Evolutionary conservation across 495 filamentous ascomycete species (phyloP).

Genomic region (Aspergillus nanangensis): DNA sequence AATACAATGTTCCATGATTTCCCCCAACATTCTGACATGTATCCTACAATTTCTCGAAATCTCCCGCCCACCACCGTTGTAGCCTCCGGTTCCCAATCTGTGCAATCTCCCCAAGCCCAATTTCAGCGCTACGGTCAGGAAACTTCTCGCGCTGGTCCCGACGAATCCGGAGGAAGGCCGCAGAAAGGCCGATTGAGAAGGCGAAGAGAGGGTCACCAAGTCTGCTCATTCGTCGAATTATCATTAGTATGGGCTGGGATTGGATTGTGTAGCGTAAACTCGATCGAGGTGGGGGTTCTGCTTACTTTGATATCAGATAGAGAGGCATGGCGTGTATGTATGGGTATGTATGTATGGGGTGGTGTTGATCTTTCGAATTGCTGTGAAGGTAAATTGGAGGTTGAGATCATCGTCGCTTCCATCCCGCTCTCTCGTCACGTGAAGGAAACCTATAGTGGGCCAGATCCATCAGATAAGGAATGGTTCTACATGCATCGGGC

Average conservation of each 20-base stretch:
- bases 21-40: no score
- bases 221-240: constrained; percentile 35
- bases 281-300: not conserved
- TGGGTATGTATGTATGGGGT: no score
- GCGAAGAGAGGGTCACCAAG: constrained; percentile 84
- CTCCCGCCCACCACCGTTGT: constrained; percentile 42
- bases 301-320: constrained; percentile 43
- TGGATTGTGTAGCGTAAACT: not conserved
- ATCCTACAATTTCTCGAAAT: constrained; percentile 31
- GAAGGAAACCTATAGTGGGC: no score
- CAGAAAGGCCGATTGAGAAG: constrained; percentile 65
- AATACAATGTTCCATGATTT: not conserved
- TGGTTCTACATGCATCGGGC: no score
- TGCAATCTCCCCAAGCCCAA: constrained; percentile 25
- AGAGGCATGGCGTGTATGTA: not conserved
- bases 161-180: constrained; percentile 56
- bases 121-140: constrained; percentile 28
- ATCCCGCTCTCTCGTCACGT: no score
- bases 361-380: no score
- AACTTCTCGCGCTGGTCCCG: constrained; percentile 72
- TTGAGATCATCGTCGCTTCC: no score
- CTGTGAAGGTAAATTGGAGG: no score
- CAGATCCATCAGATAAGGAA: no score
- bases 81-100: constrained; percentile 28
- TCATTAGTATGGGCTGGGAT: constrained; percentile 1